phyloP scores from a whole-genome alignment of 192 early-diverging fungal genomes.

The Backusella tarrabulga region DNA sequence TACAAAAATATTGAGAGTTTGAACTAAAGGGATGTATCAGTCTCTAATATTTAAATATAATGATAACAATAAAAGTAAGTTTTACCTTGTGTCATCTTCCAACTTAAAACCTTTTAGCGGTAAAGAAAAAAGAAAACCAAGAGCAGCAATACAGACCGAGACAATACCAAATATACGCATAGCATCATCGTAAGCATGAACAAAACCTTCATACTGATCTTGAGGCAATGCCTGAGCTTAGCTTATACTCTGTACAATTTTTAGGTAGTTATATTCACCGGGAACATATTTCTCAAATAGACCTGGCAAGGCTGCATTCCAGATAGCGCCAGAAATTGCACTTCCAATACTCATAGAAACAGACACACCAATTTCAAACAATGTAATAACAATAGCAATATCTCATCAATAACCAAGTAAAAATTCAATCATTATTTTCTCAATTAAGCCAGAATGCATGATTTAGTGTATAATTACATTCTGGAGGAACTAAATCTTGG shows the following conservation, averaged over 20 bases:
- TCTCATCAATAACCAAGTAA: slow-evolving; percentile 5
- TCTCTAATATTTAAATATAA: too few species aligned
- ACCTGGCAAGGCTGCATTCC: slow-evolving; percentile 17
- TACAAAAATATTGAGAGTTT: too few species aligned
- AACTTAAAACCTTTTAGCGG: slow-evolving; percentile 19
- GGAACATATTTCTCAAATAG: slow-evolving; percentile 25
- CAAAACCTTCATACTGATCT: slow-evolving; percentile 16
- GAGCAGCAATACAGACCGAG: not conserved
- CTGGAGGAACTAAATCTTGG: slow-evolving; percentile 15
- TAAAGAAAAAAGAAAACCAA: slow-evolving; percentile 13
- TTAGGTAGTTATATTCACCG: slow-evolving; percentile 6
- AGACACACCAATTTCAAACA: slow-evolving; percentile 16
- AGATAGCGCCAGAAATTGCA: slow-evolving; percentile 21
- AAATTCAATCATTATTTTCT: not conserved
- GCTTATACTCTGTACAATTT: slow-evolving; percentile 7
- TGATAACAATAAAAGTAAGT: too few species aligned
- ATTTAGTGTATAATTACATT: not conserved
- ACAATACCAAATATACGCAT: slow-evolving; percentile 10
- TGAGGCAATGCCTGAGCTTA: slow-evolving; percentile 5
- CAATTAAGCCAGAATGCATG: not conserved
- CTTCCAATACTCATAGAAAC: slow-evolving; percentile 16
- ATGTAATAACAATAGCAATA: slow-evolving; percentile 24
- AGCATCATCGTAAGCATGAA: slow-evolving; percentile 12
- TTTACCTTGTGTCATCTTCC: not conserved
- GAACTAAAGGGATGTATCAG: too few species aligned